Evolutionary conservation across 257 asterid genomes (phyloP), one percentile per base, ranked within the genome.

Genomic region (Parsonsia alboflavescens): DNA sequence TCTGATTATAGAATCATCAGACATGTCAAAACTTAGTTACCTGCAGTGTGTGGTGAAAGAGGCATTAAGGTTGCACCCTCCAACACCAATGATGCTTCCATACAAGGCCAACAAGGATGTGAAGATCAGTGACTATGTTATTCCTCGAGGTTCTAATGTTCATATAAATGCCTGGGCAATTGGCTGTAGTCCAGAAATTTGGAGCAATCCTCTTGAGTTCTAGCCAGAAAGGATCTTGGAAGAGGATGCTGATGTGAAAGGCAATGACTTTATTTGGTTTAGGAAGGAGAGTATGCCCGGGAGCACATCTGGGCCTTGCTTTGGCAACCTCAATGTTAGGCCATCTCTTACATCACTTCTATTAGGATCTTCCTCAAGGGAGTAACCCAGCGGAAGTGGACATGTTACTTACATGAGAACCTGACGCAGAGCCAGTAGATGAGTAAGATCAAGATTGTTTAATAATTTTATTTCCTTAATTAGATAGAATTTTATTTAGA

Each of bases 281-380:
- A 63, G 48, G 69, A 63, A 63, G 48, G 48, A 83, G 96, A 70
- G 88, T 88, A 2, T 91, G 96, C 48, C 91, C 96, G 0, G 97
- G 93, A 33, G 94, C 94, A 21, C 93, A 88, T 50, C 73, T 91
- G 4, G 96, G 90, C 12, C 86, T 88, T 74, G 87, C 86, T 73
- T 72, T 88, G 89, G 97, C 87, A 12, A 82, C 91, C 0, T 89
- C 96, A 11, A 86, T 89, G 94, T 84, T 87, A 49, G n/a, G n/a
- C n/a, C n/a, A n/a, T n/a, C n/a, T n/a, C n/a, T n/a, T n/a, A n/a
- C n/a, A n/a, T n/a, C n/a, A 86, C 70, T 91, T 91, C 76, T 10
- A 41, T 41, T 41, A 78, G 68, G 41, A 3, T 17, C 69, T 63
- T 63, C 26, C 69, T 63, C 48, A 63, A 63, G 69, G 69, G 8